Percentiles rank a stretch among this genome's conserved stretches.
These are phyloP conservation scores for Hypholoma fasciculare DNA, from an alignment of 768 basidiomycete genomes.

Conservation along the genomic window DNA sequence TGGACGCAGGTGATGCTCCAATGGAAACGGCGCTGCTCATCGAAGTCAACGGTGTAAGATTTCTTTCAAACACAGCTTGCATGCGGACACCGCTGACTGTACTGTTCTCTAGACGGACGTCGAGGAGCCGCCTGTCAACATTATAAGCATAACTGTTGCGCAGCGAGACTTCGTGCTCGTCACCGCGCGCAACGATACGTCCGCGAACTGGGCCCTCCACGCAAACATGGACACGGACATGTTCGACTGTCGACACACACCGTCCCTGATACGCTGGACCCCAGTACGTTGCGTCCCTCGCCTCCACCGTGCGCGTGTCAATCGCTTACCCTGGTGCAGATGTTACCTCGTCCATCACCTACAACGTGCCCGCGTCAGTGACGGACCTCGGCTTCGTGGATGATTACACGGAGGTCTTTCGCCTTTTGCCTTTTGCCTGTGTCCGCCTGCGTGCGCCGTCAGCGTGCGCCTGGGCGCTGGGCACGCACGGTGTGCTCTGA, in stretches of 20 bases:
- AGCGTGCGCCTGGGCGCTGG: too few species aligned
- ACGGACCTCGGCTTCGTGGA: slow-evolving; percentile 55
- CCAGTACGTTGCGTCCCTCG: slow-evolving; percentile 52
- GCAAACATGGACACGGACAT: slow-evolving; percentile 88
- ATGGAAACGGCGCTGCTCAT: too few species aligned
- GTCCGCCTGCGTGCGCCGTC: too few species aligned
- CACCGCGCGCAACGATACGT: slow-evolving; percentile 83
- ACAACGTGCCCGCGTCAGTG: slow-evolving; percentile 51
- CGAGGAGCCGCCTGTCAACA: slow-evolving; percentile 68
- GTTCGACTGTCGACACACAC: too few species aligned
- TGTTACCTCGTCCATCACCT: slow-evolving; percentile 81
- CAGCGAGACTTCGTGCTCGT: slow-evolving; percentile 97
- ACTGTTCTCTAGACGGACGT: slow-evolving; percentile 61
- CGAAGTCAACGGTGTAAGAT: slow-evolving; percentile 80
- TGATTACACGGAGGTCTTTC: slow-evolving; percentile 58
- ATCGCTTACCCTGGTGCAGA: slow-evolving; percentile 41
- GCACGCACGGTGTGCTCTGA: too few species aligned
- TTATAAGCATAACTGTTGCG: slow-evolving; percentile 76
- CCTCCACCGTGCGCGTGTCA: not conserved
- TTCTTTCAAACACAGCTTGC: not conserved
- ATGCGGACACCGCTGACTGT: not conserved
- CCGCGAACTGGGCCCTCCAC: slow-evolving; percentile 85
- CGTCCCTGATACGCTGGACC: slow-evolving; percentile 67
- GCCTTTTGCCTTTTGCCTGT: too few species aligned
- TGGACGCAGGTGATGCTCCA: too few species aligned